Conservation (phyloP, 148 eudicot species). For the Tetragonia tetragonoides region DNA sequence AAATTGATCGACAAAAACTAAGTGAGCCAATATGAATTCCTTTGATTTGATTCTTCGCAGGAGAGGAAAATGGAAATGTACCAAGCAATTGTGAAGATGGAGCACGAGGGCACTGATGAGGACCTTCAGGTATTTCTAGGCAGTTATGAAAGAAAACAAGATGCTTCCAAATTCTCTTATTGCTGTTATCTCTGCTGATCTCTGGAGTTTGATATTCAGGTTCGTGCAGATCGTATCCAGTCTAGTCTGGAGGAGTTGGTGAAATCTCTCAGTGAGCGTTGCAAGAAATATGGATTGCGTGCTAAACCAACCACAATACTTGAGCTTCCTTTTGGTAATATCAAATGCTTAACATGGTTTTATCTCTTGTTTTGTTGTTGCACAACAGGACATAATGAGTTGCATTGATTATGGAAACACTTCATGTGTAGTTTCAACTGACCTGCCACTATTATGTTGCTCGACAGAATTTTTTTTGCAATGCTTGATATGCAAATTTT, state of each 20-base stretch:
- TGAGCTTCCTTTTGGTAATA: slow-evolving; percentile 95
- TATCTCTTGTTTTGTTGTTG: not conserved
- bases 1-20: not conserved
- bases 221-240: slow-evolving; percentile 57
- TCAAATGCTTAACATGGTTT: not conserved
- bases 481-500: not conserved
- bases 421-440: not conserved
- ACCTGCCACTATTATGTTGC: not conserved
- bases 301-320: slow-evolving; percentile 79
- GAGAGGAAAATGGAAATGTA: slow-evolving; percentile 55
- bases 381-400: not conserved
- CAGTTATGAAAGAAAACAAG: slow-evolving; percentile 4
- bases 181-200: slow-evolving; percentile 9
- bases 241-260: slow-evolving; percentile 79
- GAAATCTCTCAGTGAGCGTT: slow-evolving; percentile 80
- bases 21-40: not conserved
- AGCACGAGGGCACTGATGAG: slow-evolving; percentile 46
- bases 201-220: slow-evolving; percentile 39
- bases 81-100: slow-evolving; percentile 46
- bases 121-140: slow-evolving; percentile 39
- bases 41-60: slow-evolving; percentile 23
- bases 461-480: not conserved
- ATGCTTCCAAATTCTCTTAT: not conserved
- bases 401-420: not conserved
- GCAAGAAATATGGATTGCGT: slow-evolving; percentile 95